A percentile compares a stretch with the other conserved stretches of the same genome.
phyloP scores from a whole-genome alignment of 164 flowering plant species.

The Dillenia suffruticosa region DNA sequence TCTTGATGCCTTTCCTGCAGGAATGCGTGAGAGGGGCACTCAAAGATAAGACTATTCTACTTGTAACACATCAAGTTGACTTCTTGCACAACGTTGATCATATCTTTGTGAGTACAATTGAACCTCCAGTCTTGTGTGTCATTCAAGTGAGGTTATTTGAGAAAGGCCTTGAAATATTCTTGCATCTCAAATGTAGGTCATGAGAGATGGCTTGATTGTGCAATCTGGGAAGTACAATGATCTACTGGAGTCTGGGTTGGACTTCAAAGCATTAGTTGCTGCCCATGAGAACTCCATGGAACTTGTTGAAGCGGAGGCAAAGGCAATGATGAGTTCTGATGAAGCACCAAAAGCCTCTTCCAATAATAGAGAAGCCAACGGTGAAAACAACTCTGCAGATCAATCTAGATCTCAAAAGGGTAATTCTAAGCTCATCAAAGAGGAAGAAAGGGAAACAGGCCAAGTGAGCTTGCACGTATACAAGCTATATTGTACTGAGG shows the following conservation, averaged over 20 bases:
- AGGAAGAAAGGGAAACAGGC: slow-evolving; percentile 87
- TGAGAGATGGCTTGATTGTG: slow-evolving; percentile 91
- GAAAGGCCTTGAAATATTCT: no score
- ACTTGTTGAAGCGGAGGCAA: slow-evolving; percentile 53
- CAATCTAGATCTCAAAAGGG: slow-evolving; percentile 32
- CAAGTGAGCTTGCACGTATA: slow-evolving; percentile 66
- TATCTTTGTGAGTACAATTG: slow-evolving; percentile 53
- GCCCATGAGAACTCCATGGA: slow-evolving; percentile 96
- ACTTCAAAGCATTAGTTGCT: slow-evolving; percentile 72
- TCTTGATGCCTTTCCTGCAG: slow-evolving; percentile 33
- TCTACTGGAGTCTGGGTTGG: slow-evolving; percentile 52
- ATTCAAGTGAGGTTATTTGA: no score
- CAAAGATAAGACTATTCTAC: slow-evolving; percentile 72
- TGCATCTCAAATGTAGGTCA: slow-evolving; percentile 44
- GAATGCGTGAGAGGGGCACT: slow-evolving; percentile 88
- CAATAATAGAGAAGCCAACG: slow-evolving; percentile 30
- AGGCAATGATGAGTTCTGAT: no score
- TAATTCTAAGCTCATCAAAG: slow-evolving; percentile 71
- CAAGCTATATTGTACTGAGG: slow-evolving; percentile 76
- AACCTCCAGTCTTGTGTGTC: background rate
- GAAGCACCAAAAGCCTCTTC: slow-evolving; percentile 18
- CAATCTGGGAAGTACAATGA: slow-evolving; percentile 85
- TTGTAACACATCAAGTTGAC: slow-evolving; percentile 97
- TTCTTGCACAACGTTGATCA: slow-evolving; percentile 87
- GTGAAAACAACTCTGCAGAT: slow-evolving; percentile 34